phyloP scores from a whole-genome alignment of 331 rosid species.

The Arachis monticola region DNA sequence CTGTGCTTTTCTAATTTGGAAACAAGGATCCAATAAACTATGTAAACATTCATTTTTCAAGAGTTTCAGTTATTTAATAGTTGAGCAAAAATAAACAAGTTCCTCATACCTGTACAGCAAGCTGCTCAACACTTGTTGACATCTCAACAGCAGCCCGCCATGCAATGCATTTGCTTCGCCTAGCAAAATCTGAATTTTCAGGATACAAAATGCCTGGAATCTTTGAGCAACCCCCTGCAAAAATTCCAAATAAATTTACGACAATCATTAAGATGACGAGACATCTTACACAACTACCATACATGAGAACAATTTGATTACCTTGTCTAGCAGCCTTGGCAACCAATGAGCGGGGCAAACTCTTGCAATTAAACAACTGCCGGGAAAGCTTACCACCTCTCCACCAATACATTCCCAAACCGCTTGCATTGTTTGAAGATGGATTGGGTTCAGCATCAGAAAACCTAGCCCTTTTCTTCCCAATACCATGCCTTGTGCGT shows the following conservation, averaged over 20 bases:
- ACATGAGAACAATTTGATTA: slow-evolving; percentile 44
- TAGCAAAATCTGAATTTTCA: slow-evolving; percentile 91
- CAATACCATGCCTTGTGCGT: slow-evolving; percentile 67
- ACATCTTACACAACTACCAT: slow-evolving; percentile 42
- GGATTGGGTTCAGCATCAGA: slow-evolving; percentile 69
- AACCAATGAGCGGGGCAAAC: slow-evolving; percentile 72
- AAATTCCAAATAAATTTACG: slow-evolving; percentile 56
- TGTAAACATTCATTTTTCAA: slow-evolving; percentile 9
- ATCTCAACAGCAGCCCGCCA: slow-evolving; percentile 96
- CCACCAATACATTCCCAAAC: slow-evolving; percentile 91
- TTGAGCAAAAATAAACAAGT: neutral
- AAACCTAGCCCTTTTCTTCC: slow-evolving; percentile 67
- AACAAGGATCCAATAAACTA: neutral
- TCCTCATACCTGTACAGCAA: slow-evolving; percentile 78
- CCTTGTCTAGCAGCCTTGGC: slow-evolving; percentile 98
- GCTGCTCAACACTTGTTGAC: slow-evolving; percentile 83
- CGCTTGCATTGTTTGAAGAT: slow-evolving; percentile 66
- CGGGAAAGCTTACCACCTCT: slow-evolving; percentile 98
- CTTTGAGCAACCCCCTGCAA: slow-evolving; percentile 88
- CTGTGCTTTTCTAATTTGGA: neutral
- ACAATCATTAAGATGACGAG: slow-evolving; percentile 47
- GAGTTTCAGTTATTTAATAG: slow-evolving; percentile 17
- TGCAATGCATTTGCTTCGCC: slow-evolving; percentile 75
- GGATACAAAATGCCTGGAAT: slow-evolving; percentile 81
- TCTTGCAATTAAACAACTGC: slow-evolving; percentile 81